A percentile compares a stretch with the other conserved stretches of the same genome.
Evolutionary conservation across 73 alveolate genomes (phyloP).

Genomic region (Paramecium primaurelia): DNA sequence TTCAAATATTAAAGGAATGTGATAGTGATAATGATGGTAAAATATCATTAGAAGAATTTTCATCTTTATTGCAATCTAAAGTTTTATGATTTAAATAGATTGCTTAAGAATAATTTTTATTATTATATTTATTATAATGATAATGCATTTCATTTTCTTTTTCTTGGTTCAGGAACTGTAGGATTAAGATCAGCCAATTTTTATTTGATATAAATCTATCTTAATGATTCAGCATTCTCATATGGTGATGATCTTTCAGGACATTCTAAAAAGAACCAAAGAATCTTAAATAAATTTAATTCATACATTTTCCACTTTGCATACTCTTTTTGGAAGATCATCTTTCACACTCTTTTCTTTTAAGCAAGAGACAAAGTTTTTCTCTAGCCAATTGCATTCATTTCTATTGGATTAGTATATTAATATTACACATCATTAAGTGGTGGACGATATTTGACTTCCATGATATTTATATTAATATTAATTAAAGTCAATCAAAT

Average conservation of each 20-base stretch:
- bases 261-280: conserved; percentile 65
- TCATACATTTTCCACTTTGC: conserved; percentile 59
- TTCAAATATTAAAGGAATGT: conserved; percentile 10
- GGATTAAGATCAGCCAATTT: conserved; percentile 50
- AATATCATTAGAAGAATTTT: conserved; percentile 46
- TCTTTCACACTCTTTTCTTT: conserved; percentile 62
- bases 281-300: not conserved
- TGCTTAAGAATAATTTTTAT: not conserved
- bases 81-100: not conserved
- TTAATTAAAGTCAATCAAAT: conserved; percentile 22
- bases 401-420: not conserved
- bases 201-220: conserved; percentile 54
- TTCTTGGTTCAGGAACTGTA: conserved; percentile 11
- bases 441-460: conserved; percentile 49
- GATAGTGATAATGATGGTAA: conserved; percentile 53
- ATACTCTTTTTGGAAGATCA: conserved; percentile 46
- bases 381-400: conserved; percentile 61
- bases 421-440: conserved; percentile 26
- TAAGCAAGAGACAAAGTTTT: conserved; percentile 48
- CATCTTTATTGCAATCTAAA: not conserved
- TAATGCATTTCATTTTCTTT: conserved; percentile 24
- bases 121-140: not conserved
- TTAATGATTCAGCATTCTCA: conserved; percentile 44
- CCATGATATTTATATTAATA: conserved; percentile 36
- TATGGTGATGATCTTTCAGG: conserved; percentile 55